A percentile compares a stretch with the other conserved stretches of the same genome.
Evolutionary conservation across 805 yeast genomes (phyloP).

Genomic region (Metschnikowia baotianmanensis): DNA sequence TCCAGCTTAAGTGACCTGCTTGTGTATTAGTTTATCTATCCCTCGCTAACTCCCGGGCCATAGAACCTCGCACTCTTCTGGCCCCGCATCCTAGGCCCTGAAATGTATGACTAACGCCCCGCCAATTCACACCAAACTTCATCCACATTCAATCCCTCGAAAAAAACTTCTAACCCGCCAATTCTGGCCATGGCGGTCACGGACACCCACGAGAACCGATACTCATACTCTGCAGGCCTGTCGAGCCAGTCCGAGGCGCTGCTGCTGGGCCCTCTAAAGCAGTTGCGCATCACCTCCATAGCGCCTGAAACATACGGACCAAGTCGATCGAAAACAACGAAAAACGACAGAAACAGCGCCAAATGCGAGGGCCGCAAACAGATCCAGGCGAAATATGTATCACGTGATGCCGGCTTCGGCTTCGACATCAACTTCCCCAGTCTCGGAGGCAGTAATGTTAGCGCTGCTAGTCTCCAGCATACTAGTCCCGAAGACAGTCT

Average conservation of each 20-base stretch:
- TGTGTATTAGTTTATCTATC: too few species aligned
- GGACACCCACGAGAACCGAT: constrained; percentile 1
- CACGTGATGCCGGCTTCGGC: constrained; percentile 12
- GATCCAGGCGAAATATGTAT: constrained; percentile 2
- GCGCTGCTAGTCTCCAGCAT: background rate
- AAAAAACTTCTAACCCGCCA: background rate
- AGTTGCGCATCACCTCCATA: constrained; percentile 11
- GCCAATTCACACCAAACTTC: too few species aligned
- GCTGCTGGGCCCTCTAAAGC: constrained; percentile 10
- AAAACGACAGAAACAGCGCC: background rate
- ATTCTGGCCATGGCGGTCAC: constrained; percentile 4
- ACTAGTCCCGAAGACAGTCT: constrained; percentile 4
- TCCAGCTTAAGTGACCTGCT: too few species aligned
- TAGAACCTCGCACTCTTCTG: too few species aligned
- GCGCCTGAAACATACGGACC: constrained; percentile 2
- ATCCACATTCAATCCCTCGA: too few species aligned
- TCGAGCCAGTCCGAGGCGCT: constrained; percentile 4
- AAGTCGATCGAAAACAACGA: background rate
- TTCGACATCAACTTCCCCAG: constrained; percentile 14
- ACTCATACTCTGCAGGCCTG: constrained; percentile 1
- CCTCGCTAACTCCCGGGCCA: too few species aligned
- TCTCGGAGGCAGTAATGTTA: background rate
- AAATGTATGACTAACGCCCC: too few species aligned
- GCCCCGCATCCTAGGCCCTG: too few species aligned
- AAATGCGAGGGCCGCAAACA: constrained; percentile 2